Percentiles rank a stretch among this genome's conserved stretches.
phyloP scores from a whole-genome alignment of 2,329 filamentous ascomycete species.

The Cyanodermella asteris region DNA sequence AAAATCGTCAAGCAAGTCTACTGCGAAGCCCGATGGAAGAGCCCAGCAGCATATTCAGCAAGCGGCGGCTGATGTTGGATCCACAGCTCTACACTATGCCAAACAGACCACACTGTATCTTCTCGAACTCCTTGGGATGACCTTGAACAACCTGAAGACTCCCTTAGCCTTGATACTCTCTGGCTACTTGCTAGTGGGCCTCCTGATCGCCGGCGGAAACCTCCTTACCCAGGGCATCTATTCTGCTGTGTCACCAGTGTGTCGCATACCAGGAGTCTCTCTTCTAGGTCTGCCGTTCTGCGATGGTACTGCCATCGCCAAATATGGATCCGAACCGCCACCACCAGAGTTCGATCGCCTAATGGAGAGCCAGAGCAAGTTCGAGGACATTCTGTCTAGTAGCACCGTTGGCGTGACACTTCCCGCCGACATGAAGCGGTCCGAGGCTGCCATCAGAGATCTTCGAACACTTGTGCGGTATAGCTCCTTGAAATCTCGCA shows the following conservation, averaged over 20 bases:
- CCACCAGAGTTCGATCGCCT: slow-evolving; percentile 50
- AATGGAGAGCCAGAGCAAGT: slow-evolving; percentile 51
- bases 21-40: too few species aligned
- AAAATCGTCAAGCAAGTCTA: too few species aligned
- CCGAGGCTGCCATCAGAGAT: slow-evolving; percentile 52
- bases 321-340: slow-evolving; percentile 10
- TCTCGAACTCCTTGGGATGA: slow-evolving; percentile 33
- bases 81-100: too few species aligned
- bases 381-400: slow-evolving; percentile 52
- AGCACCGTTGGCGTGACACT: slow-evolving; percentile 43
- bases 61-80: too few species aligned
- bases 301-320: slow-evolving; percentile 10
- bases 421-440: slow-evolving; percentile 58
- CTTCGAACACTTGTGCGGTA: slow-evolving; percentile 49
- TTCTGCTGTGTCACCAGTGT: slow-evolving; percentile 44
- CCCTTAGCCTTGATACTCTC: slow-evolving; percentile 40
- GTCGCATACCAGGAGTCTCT: slow-evolving; percentile 43
- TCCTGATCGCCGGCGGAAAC: slow-evolving; percentile 37
- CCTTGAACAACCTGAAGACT: slow-evolving; percentile 40
- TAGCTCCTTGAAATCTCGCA: slow-evolving; percentile 40
- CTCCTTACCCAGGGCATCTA: slow-evolving; percentile 39
- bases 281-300: slow-evolving; percentile 45
- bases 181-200: slow-evolving; percentile 37
- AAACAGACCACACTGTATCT: slow-evolving; percentile 4
- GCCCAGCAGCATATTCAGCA: too few species aligned